Evolutionary conservation across 257 asterid species (phyloP), one percentile per base, ranked within the genome.

Genomic region (Nicotiana tabacum): DNA sequence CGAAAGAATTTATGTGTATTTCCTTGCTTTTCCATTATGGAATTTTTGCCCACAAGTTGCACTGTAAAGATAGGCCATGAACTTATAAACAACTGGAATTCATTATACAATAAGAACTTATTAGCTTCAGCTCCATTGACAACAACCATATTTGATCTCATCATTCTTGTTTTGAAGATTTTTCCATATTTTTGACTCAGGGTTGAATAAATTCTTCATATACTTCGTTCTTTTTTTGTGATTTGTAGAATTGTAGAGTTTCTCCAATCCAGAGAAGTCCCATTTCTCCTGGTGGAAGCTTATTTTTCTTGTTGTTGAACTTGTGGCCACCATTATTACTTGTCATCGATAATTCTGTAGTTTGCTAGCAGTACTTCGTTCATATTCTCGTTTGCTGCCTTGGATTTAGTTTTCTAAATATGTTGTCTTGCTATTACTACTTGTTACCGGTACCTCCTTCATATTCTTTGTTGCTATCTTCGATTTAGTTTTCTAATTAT

Each of bases 61-160:
- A 95, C 97, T 0, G 94, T 89, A 0, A 98, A 93, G 3, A 97
- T 78, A 9, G 98, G 98, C 98, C 98, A 95, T 9, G 98, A 93
- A 85, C 98, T 95, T 16, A 95, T 89, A 1, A 95, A 97, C 43
- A 95, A 79, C 87, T 91, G 93, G 89, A 93, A 95, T 78, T 95
- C 98, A 58, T 92, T 95, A 1, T 98, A 90, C 81, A 95, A 77
- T 85, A 95, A 90, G 87, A 95, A 95, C 83, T 88, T 91, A 80
- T 92, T 93, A n/a, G 98, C 98, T 15, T 95, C 93, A 0, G 91
- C 92, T 46, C 98, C 98, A 39, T 90, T 91, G 5, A 95, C 94
- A 61, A 95, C 96, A 67, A 93, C 94, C 0, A 98, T 95, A 2
- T 92, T 92, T 60, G 87, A 79, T 32, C 98, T 98, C 97, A 95